Percentiles rank a stretch among this genome's conserved stretches.
phyloP scores from a whole-genome alignment of 352 stramenopile species.

The Globisporangium uncinulatum region DNA sequence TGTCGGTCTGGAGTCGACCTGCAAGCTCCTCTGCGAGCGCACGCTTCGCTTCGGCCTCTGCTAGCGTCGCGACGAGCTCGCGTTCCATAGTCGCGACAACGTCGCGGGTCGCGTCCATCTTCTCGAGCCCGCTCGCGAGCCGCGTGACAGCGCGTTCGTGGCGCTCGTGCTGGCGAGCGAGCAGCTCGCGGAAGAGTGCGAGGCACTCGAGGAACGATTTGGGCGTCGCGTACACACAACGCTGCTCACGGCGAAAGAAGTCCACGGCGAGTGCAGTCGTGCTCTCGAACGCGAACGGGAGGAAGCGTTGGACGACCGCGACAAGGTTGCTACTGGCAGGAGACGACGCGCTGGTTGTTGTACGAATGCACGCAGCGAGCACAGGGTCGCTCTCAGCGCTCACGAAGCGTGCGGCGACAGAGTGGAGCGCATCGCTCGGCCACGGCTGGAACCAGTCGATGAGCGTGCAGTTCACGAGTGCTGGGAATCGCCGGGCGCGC shows the following conservation, averaged over 20 bases:
- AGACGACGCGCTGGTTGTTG: no score
- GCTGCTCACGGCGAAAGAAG: conserved; percentile 76
- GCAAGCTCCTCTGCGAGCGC: conserved; percentile 91
- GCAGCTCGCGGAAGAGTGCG: conserved; percentile 74
- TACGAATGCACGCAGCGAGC: conserved; percentile 14
- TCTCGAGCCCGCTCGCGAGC: conserved; percentile 86
- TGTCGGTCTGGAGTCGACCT: conserved; percentile 86
- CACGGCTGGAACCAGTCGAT: conserved; percentile 94
- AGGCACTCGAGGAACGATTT: conserved; percentile 93
- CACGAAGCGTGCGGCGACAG: conserved; percentile 85
- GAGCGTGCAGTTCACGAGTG: conserved; percentile 90
- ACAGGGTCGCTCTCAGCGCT: conserved; percentile 23
- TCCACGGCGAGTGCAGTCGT: conserved; percentile 83
- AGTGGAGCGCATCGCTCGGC: conserved; percentile 89
- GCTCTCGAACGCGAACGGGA: conserved; percentile 91
- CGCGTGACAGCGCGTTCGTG: conserved; percentile 68
- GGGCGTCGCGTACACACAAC: conserved; percentile 90
- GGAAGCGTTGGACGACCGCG: conserved; percentile 85
- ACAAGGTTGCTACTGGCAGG: conserved; percentile 35
- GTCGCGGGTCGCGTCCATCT: conserved; percentile 86
- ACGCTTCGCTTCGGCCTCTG: conserved; percentile 91
- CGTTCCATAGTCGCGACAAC: conserved; percentile 91
- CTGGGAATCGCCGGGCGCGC: conserved; percentile 90
- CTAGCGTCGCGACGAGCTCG: conserved; percentile 86
- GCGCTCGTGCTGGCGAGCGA: conserved; percentile 56